phyloP scores from a whole-genome alignment of 768 basidiomycete genomes.

The Mrakia gelida region DNA sequence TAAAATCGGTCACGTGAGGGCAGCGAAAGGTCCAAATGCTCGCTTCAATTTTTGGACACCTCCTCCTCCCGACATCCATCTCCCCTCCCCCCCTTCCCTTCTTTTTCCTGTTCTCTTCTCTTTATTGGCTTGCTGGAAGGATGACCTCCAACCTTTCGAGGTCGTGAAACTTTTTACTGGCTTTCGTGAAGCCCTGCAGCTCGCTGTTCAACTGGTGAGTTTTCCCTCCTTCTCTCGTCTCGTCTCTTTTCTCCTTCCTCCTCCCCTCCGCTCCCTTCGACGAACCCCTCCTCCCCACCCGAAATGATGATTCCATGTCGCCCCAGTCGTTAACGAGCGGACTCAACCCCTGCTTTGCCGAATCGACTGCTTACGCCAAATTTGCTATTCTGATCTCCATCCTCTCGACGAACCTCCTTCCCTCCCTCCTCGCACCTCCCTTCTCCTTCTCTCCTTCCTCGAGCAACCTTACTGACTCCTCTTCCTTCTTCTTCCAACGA shows the following conservation, averaged over 20 bases:
- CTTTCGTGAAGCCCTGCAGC: background rate
- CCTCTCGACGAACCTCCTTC: background rate
- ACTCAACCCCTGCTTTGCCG: slow-evolving; percentile 20
- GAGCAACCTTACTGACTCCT: background rate
- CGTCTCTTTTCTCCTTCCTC: background rate
- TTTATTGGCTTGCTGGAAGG: no score
- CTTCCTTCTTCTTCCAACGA: background rate
- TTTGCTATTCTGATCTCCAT: slow-evolving; percentile 17
- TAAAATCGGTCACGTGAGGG: no score
- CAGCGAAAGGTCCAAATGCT: no score
- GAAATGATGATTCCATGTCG: slow-evolving; percentile 16
- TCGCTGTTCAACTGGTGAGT: background rate
- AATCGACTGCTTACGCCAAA: slow-evolving; percentile 22
- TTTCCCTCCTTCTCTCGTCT: background rate
- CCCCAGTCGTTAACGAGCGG: slow-evolving; percentile 21
- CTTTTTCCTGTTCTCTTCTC: background rate
- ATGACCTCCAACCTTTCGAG: no score
- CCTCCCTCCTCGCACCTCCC: background rate
- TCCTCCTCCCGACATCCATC: background rate
- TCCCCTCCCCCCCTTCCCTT: background rate
- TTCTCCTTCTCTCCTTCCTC: background rate
- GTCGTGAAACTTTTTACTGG: background rate
- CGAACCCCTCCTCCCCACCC: background rate
- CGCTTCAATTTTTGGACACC: background rate
- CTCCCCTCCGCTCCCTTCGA: background rate